Base-by-base conservation (phyloP, 1,284 basidiomycete genomes). In the Rhodotorula sp. region DNA sequence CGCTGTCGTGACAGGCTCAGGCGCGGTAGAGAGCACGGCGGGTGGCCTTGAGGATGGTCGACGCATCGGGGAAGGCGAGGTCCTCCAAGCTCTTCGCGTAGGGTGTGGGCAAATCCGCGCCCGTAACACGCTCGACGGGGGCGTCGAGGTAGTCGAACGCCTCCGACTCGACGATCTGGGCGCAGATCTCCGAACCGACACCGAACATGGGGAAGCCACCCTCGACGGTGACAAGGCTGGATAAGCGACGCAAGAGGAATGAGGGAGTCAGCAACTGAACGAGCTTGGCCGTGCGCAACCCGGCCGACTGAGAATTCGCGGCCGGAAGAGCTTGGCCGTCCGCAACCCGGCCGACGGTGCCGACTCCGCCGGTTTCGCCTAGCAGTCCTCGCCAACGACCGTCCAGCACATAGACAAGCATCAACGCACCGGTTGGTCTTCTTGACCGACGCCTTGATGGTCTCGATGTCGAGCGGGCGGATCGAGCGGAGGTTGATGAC, bases 121-220 rank as follows among this genome's bases (percentile, higher is more conserved):
- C 97, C 73, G 97, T 98, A 77, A 99, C 86, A 77, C 97, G 90
- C 87, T 99, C 97, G 66, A 97, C 92, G 42, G 96, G 92, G 41
- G 96, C 95, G 84, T 99, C 97, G 61, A 98, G 89, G 85, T 92
- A 96, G 84, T 97, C 93, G 81, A 95, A 97, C 10, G 67, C 74
- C 69, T 75, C 77, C 54, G 45, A 66, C 70, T 73, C 78, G 71
- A 73, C 86, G 79, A 97, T 91, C 83, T 96, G 93, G 21, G 96
- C 95, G 78, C 92, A 93, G 80, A 99, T 97, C 84, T 99, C 97
- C 79, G 92, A 94, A 75, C 96, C 96, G 68, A 99, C 94, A 84
- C 97, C 93, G 82, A 98, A 99, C 61, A 88, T 90, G 60, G 97
- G 97, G 92, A 97, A 99, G 66, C 97, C 97, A 84, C 94, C 94